Base-by-base conservation (phyloP, 208 protist species). In the Vickermania spadyakhi region DNA sequence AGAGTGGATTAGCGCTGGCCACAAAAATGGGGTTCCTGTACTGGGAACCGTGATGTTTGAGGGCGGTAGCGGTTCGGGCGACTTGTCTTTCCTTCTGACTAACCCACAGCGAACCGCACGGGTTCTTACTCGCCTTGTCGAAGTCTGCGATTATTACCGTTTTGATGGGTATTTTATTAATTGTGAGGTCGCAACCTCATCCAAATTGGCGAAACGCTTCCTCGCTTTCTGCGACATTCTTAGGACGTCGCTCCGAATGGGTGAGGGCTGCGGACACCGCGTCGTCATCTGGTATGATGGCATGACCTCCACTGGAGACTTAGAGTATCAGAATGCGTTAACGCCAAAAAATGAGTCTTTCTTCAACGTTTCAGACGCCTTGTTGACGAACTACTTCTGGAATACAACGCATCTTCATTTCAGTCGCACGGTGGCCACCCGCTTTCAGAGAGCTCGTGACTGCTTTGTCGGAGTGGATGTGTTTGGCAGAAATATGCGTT, bases 161-260 rank as follows among this genome's bases (percentile, higher is more conserved):
- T 97, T 97, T 60, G 91, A 97, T 65, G 93, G 93, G 5, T 97
- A 93, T 63, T 69, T 97, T 7, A 31, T 97, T 14, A 97, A 97
- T 71, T 75, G 96, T 42, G 93, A 97, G 69, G 81, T 52, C 7
- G 18, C 31, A 29, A 89, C 25, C 66, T 70, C 3, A 28, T 11
- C 55, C 50, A 64, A 4, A 4, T 27, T 81, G 31, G 73, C 77
- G 30, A 73, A 84, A 52, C 70, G 75, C 1, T 64, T 93, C 3
- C 51, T 78, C 3, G 52, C 75, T 22, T 93, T 93, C 69, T 68
- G 69, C 28, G 52, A 61, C 13, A 75, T 75, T 66, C 81, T 93
- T 23, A 69, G 73, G 23, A 66, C 58, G n/a, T 57, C 68, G 41
- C 68, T 83, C 5, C 64, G 36, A n/a, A 18, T 45, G 36, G 11